Percentiles rank a stretch among this genome's conserved stretches.
phyloP scores from a whole-genome alignment of 1,284 basidiomycete species.

The Ganoderma meredithae region DNA sequence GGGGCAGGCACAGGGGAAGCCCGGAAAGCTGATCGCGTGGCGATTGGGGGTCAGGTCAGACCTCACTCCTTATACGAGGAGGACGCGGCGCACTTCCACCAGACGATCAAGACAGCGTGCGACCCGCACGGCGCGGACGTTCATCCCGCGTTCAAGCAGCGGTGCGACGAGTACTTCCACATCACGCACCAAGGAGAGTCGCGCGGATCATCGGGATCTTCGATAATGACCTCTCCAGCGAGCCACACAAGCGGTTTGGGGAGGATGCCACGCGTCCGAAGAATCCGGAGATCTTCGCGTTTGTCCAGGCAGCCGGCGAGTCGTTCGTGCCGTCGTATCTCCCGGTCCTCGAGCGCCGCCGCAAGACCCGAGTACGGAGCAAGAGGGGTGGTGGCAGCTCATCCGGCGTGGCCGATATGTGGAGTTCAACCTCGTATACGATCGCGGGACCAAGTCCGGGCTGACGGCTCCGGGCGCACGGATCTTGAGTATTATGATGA shows the following conservation, averaged over 20 bases:
- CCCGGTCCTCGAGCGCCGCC: constrained; percentile 77
- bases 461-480: constrained; percentile 90
- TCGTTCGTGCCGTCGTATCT: constrained; percentile 89
- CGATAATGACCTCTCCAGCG: constrained; percentile 88
- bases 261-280: constrained; percentile 56
- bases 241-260: constrained; percentile 62
- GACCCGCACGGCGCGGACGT: constrained; percentile 75
- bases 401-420: constrained; percentile 90
- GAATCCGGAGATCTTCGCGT: constrained; percentile 75
- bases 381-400: constrained; percentile 88
- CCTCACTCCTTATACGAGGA: constrained; percentile 93
- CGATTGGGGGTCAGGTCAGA: constrained; percentile 99
- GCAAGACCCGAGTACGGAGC: constrained; percentile 64
- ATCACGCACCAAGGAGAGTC: constrained; percentile 89
- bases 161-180: constrained; percentile 98
- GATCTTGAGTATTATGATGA: constrained; percentile 84
- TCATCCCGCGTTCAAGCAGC: constrained; percentile 88
- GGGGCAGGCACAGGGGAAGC: constrained; percentile 41
- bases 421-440: constrained; percentile 94
- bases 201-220: constrained; percentile 94
- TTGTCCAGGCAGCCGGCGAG: constrained; percentile 75
- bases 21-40: constrained; percentile 79
- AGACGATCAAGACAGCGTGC: constrained; percentile 80
- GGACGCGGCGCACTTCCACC: constrained; percentile 91
- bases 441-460: constrained; percentile 89